These are phyloP conservation scores for Brassica hybrid DNA, from an alignment of 441 rosid species.

Conservation along the genomic window DNA sequence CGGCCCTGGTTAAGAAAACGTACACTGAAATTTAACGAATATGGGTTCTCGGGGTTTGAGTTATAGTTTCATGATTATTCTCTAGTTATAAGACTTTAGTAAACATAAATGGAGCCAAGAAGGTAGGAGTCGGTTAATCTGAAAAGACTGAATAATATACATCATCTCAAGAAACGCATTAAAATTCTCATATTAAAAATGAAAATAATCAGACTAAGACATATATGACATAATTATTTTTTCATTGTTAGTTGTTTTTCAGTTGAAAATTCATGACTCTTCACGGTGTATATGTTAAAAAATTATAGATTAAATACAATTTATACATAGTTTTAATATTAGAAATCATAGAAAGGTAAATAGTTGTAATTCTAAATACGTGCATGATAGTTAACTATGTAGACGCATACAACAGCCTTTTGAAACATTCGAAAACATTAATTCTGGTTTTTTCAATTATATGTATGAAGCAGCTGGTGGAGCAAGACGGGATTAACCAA, in stretches of 20 bases:
- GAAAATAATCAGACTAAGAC: not conserved
- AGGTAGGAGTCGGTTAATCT: not conserved
- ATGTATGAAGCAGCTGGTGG: constrained; percentile 45
- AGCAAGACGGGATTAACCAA: constrained; percentile 22
- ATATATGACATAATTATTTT: not conserved
- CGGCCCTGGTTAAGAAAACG: not conserved
- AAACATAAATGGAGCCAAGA: not conserved
- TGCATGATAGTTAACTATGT: not conserved
- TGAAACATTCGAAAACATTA: not conserved
- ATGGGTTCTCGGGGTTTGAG: not conserved
- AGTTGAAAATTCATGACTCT: not conserved
- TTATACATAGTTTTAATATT: not conserved
- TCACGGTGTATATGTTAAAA: not conserved
- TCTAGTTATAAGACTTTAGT: not conserved
- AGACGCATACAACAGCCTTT: not conserved
- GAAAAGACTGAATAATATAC: not conserved
- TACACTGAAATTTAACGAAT: not conserved
- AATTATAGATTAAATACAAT: not conserved
- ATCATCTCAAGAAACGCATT: not conserved
- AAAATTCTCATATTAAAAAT: not conserved
- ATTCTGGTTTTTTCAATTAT: not conserved
- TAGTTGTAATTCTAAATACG: too few relatives aligned
- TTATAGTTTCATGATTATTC: not conserved
- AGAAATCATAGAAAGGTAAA: not conserved
- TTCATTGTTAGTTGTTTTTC: not conserved